Conservation (phyloP, 2,329 filamentous ascomycete species). For the Fusarium buharicum region DNA sequence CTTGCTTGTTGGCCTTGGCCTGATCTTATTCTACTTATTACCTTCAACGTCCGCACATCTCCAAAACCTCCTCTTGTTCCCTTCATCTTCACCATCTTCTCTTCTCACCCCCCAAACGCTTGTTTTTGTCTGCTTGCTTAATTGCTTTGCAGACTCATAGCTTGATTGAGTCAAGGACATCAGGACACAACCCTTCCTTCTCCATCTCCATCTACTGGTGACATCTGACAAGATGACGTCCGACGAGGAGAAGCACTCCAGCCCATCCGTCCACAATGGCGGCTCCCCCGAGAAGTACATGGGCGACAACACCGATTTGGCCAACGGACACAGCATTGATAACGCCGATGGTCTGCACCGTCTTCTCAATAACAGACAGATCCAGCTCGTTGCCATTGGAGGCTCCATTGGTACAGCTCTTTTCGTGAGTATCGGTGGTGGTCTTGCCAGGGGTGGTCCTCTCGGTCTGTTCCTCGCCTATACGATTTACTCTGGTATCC, state of each 20-base stretch:
- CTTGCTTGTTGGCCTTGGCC: conserved; percentile 8
- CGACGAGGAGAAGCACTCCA: conserved; percentile 44
- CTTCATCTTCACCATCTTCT: not conserved
- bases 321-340: conserved; percentile 41
- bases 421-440: conserved; percentile 70
- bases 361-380: conserved; percentile 63
- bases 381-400: conserved; percentile 68
- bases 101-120: conserved; percentile 12
- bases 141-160: conserved; percentile 32
- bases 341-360: conserved; percentile 57
- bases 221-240: conserved; percentile 38
- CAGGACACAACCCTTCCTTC: not conserved
- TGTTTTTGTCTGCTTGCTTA: conserved; percentile 38
- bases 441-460: conserved; percentile 57
- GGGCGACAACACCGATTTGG: conserved; percentile 43
- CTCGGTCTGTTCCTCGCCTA: conserved; percentile 68
- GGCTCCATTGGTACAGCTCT: conserved; percentile 68
- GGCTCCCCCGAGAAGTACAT: conserved; percentile 35
- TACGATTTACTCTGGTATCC: conserved; percentile 63
- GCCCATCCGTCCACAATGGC: conserved; percentile 46
- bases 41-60: conserved; percentile 26
- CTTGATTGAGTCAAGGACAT: conserved; percentile 27
- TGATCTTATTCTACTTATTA: conserved; percentile 37
- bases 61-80: not conserved
- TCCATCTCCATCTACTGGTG: conserved; percentile 8